phyloP scores from a whole-genome alignment of 129 eudicot species.

The Sambucus nigra region DNA sequence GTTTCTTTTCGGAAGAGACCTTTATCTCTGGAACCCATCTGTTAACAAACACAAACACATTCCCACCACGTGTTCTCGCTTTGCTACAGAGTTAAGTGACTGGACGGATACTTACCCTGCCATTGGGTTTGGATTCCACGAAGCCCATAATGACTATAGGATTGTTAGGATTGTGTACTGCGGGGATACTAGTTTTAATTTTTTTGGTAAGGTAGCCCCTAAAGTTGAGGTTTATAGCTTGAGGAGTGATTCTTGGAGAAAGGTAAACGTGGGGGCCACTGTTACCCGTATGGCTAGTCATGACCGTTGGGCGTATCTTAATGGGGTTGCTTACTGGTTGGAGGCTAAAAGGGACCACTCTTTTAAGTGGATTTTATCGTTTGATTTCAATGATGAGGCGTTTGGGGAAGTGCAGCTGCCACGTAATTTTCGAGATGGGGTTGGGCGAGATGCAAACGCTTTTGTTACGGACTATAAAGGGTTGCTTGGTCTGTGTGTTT shows the following conservation, averaged over 20 bases:
- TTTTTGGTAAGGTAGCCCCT: not conserved
- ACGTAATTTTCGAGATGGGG: not conserved
- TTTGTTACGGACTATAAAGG: slow-evolving; percentile 1
- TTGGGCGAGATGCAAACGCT: not conserved
- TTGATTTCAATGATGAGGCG: slow-evolving; percentile 4
- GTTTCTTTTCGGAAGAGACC: not conserved
- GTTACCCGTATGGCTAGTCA: slow-evolving; percentile 1
- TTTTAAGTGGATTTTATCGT: slow-evolving; percentile 2
- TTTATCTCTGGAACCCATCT: slow-evolving; percentile 5
- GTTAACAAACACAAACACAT: not conserved
- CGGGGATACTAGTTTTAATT: not conserved
- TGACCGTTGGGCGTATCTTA: slow-evolving; percentile 1
- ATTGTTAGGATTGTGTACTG: slow-evolving; percentile 1
- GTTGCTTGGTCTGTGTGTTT: slow-evolving; percentile 2
- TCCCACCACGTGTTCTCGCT: not conserved
- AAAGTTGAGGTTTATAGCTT: slow-evolving; percentile 13
- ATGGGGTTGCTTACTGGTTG: slow-evolving; percentile 13
- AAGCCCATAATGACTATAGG: slow-evolving; percentile 3
- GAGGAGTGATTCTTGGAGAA: slow-evolving; percentile 12
- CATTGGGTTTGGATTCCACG: slow-evolving; percentile 11
- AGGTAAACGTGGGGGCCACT: not conserved
- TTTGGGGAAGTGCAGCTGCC: slow-evolving; percentile 6
- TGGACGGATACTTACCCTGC: not conserved
- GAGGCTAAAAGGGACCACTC: not conserved
- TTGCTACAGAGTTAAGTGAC: not conserved